These are phyloP conservation scores for Monosporascus sp. DNA, from an alignment of 2,329 filamentous ascomycete genomes.

Conservation along the genomic window DNA sequence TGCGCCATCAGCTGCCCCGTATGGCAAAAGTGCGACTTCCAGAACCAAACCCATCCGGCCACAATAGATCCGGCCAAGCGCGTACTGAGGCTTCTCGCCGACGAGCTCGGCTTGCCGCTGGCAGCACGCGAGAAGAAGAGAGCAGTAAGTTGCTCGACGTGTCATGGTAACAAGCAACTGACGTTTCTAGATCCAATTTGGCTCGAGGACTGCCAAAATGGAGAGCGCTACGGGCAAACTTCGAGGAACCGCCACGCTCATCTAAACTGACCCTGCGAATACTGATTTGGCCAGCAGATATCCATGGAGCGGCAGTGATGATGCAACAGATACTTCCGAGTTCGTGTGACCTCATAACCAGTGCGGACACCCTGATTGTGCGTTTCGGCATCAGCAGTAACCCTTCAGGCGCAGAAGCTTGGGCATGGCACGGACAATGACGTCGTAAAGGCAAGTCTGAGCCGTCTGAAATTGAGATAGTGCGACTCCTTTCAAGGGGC, in stretches of 20 bases:
- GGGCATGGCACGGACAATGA: conserved; percentile 36
- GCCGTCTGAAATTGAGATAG: conserved; percentile 27
- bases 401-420: conserved; percentile 32
- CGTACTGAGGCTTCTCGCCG: conserved; percentile 70
- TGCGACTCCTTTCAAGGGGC: background rate
- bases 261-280: conserved; percentile 27
- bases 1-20: conserved; percentile 73
- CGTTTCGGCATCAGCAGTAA: conserved; percentile 45
- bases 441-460: conserved; percentile 64
- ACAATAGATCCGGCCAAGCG: conserved; percentile 74
- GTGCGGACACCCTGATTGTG: conserved; percentile 29
- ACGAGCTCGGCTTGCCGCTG: conserved; percentile 62
- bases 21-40: conserved; percentile 86
- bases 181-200: conserved; percentile 66
- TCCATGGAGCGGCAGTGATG: conserved; percentile 52
- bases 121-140: conserved; percentile 89
- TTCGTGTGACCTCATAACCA: conserved; percentile 23
- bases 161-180: conserved; percentile 5
- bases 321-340: conserved; percentile 73
- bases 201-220: conserved; percentile 79
- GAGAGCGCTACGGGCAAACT: conserved; percentile 52
- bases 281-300: conserved; percentile 1
- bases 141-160: conserved; percentile 53
- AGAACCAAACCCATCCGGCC: conserved; percentile 33
- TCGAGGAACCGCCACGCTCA: conserved; percentile 62